Base-by-base conservation (phyloP, 805 yeast genomes). In the Zygotorulaspora chibaensis region DNA sequence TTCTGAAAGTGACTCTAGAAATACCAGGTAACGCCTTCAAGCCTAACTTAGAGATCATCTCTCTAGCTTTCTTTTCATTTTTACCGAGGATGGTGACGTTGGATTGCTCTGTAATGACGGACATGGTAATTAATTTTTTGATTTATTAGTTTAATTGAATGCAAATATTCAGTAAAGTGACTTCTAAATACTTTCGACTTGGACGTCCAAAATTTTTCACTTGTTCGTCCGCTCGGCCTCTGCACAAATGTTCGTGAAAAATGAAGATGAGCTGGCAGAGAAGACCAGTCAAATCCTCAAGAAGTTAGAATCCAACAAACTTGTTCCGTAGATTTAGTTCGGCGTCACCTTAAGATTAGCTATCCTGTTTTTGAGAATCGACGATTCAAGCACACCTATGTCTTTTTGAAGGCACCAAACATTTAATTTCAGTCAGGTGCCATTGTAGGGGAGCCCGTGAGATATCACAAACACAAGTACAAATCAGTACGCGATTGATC, bases 11-110 rank as follows among this genome's bases (percentile, higher is more conserved):
- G 66, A 93, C 98, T 76, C 98, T 86, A 68, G 87, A 75, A 68
- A 91, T 86, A 63, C 96, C 96, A 68, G 84, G 85, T 66, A 93
- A 80, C 74, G 80, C 87, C 80, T 87, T 87, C 74, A 91, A 79
- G 71, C 84, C 87, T 63, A 90, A 80, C 76, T 89, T 90, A 74
- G 81, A 74, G 74, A 93, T 83, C 63, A 83, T 71, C 67, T 84
- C 88, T 76, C 93, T 85, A 63, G 98, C 96, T 78, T 91, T 90
- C 81, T 87, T 86, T 77, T 90, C 97, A 75, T 87, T 84, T 76
- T 84, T 87, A 69, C 88, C 76, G 71, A 86, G 75, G 71, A 90
- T 78, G 67, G 82, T 75, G 66, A 64, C 67, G 57, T 61, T 62
- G 48, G 65, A 51, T 53, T 56, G 56, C 38, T 56, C 59, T 51